Conservation (phyloP, 2,329 filamentous ascomycete species). For the Pyrenochaeta sp. region DNA sequence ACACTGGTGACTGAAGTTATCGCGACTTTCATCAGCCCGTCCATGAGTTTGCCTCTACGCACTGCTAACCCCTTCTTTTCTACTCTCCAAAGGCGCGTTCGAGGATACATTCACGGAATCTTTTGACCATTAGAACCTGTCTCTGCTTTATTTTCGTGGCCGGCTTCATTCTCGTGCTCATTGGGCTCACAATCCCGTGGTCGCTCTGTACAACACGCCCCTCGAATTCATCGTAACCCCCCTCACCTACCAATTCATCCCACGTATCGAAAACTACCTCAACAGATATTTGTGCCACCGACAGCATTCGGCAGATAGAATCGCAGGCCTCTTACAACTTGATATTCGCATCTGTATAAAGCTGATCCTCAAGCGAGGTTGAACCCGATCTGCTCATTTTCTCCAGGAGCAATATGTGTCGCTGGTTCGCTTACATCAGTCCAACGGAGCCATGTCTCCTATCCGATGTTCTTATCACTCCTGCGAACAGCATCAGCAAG, state of each 20-base stretch:
- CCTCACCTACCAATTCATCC: constrained; percentile 3
- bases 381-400: background rate
- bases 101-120: background rate
- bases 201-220: constrained; percentile 4
- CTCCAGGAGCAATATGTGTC: constrained; percentile 49
- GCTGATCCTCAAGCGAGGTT: too few relatives aligned
- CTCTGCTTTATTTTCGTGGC: background rate
- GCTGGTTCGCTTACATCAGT: constrained; percentile 66
- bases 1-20: background rate
- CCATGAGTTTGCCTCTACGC: background rate
- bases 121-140: background rate
- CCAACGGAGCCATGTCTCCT: constrained; percentile 62
- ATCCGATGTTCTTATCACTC: constrained; percentile 62
- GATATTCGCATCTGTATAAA: too few relatives aligned
- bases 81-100: background rate
- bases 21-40: background rate
- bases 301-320: background rate
- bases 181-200: background rate
- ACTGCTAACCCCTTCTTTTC: background rate
- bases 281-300: constrained; percentile 3
- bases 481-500: constrained; percentile 48
- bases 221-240: background rate
- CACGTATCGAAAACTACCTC: constrained; percentile 9
- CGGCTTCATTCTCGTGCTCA: background rate
- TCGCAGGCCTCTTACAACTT: background rate